These are phyloP conservation scores for Omphalotus olearius DNA, from an alignment of 1,284 basidiomycete genomes.

Conservation along the genomic window DNA sequence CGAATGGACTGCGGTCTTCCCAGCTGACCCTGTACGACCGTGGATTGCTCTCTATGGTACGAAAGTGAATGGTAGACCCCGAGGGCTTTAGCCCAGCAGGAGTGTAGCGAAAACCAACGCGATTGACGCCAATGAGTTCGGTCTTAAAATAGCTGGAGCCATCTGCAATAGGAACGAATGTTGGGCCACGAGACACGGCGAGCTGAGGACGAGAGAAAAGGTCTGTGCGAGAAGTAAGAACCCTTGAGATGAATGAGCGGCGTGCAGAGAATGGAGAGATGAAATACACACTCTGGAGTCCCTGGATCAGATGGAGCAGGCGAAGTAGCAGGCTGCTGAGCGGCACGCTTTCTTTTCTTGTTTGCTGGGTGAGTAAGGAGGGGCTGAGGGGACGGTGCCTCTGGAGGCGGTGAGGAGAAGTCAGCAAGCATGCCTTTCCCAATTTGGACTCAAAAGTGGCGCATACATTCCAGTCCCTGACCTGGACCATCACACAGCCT, in stretches of 20 bases:
- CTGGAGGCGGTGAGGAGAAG: slow-evolving; percentile 24
- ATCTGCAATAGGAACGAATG: slow-evolving; percentile 54
- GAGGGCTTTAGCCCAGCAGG: slow-evolving; percentile 72
- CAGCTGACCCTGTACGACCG: slow-evolving; percentile 69
- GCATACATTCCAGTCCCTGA: not conserved
- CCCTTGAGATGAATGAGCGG: slow-evolving; percentile 30
- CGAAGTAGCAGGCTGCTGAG: slow-evolving; percentile 30
- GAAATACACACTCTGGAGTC: slow-evolving; percentile 31
- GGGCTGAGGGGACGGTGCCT: slow-evolving; percentile 15
- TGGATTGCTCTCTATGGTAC: slow-evolving; percentile 77
- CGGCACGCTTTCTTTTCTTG: slow-evolving; percentile 39
- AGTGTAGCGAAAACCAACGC: slow-evolving; percentile 75
- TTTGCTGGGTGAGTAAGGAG: slow-evolving; percentile 3
- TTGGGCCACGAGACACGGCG: slow-evolving; percentile 66
- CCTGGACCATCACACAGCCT: not conserved
- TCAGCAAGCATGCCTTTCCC: slow-evolving; percentile 18
- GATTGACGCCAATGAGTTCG: slow-evolving; percentile 69
- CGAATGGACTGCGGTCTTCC: slow-evolving; percentile 81
- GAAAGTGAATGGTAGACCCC: slow-evolving; percentile 57
- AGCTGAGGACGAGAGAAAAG: slow-evolving; percentile 63
- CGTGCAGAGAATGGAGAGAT: slow-evolving; percentile 10
- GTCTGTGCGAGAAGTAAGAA: slow-evolving; percentile 60
- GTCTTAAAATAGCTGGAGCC: slow-evolving; percentile 57
- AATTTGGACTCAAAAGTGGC: not conserved
- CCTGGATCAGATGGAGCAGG: slow-evolving; percentile 42